A percentile compares a stretch with the other conserved stretches of the same genome.
These are phyloP conservation scores for Juncus effusus DNA, from an alignment of 176 grass and related monocot genomes.

Conservation along the genomic window DNA sequence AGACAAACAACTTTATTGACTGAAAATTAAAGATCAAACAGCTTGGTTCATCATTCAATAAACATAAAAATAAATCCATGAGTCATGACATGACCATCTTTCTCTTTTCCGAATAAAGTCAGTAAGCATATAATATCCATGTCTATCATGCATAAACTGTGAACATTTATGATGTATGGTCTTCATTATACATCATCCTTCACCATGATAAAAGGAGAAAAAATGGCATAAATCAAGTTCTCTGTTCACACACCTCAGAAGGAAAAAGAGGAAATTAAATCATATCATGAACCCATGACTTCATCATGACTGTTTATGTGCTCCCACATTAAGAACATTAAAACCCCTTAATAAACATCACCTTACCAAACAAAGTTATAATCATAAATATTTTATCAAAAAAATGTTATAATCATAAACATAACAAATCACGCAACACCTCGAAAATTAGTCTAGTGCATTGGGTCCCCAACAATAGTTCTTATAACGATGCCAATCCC, in stretches of 20 bases:
- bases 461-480: constrained; percentile 79
- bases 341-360: too few species aligned
- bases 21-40: constrained; percentile 11
- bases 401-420: too few species aligned
- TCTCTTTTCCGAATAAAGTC: too few species aligned
- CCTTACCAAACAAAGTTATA: too few species aligned
- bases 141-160: constrained; percentile 8
- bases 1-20: constrained; percentile 22
- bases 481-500: constrained; percentile 62
- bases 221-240: too few species aligned
- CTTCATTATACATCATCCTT: too few species aligned
- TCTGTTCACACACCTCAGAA: neutral
- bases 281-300: neutral
- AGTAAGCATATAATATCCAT: constrained; percentile 1
- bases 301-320: neutral
- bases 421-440: too few species aligned
- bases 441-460: constrained; percentile 46
- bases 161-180: neutral
- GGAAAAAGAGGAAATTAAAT: neutral
- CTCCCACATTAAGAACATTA: too few species aligned
- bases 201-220: neutral
- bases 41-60: neutral
- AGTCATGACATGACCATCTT: too few species aligned
- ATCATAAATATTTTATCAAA: too few species aligned
- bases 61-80: too few species aligned